Evolutionary conservation across 768 basidiomycete genomes (phyloP).

Genomic region (Ramaria sp.): DNA sequence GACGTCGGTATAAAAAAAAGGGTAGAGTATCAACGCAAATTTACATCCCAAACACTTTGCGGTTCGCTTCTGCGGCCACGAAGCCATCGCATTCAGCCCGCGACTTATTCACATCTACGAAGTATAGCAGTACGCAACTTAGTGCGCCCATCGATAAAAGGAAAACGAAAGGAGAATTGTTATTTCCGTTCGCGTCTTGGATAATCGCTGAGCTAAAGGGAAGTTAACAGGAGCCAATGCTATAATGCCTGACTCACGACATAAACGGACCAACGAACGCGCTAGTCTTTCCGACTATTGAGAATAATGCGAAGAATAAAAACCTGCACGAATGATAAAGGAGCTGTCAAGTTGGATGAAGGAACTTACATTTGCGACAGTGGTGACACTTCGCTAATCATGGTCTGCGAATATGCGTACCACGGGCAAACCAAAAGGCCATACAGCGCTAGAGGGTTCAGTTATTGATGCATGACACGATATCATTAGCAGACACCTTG

Average conservation of each 20-base stretch:
- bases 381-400: slow-evolving; percentile 73
- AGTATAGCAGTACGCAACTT: slow-evolving; percentile 47
- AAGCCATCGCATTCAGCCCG: slow-evolving; percentile 52
- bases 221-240: neutral
- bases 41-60: slow-evolving; percentile 24
- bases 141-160: slow-evolving; percentile 51
- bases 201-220: slow-evolving; percentile 48
- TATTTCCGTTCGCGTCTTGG: slow-evolving; percentile 51
- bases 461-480: neutral
- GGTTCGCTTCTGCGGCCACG: slow-evolving; percentile 38
- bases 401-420: slow-evolving; percentile 75
- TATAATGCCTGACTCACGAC: slow-evolving; percentile 21
- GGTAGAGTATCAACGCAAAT: too few relatives aligned
- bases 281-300: slow-evolving; percentile 34
- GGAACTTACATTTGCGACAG: slow-evolving; percentile 53
- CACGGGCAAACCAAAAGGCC: slow-evolving; percentile 69
- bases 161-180: slow-evolving; percentile 70
- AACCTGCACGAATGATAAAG: slow-evolving; percentile 29
- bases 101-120: slow-evolving; percentile 58
- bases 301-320: slow-evolving; percentile 66
- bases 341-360: neutral
- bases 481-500: neutral
- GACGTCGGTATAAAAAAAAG: too few relatives aligned
- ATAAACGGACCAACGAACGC: slow-evolving; percentile 70
- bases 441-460: slow-evolving; percentile 23